phyloP scores from a whole-genome alignment of 345 rosid genomes.

The Salix caprea region DNA sequence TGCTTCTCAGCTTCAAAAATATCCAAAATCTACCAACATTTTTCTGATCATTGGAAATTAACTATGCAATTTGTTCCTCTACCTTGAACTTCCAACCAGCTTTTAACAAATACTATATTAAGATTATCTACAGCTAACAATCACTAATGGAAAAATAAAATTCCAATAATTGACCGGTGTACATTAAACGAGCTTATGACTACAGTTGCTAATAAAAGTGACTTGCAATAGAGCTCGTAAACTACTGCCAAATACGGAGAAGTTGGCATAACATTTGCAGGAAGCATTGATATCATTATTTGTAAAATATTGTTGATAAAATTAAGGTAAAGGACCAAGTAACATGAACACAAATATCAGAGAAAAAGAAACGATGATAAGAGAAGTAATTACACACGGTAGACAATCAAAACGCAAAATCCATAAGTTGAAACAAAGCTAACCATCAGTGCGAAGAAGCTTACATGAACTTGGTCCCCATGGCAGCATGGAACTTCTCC shows the following conservation, averaged over 20 bases:
- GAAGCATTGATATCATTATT: not conserved
- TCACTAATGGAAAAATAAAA: not conserved
- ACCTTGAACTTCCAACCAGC: not conserved
- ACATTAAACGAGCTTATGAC: not conserved
- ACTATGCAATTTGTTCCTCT: not conserved
- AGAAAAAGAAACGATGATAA: not conserved
- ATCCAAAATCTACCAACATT: not conserved
- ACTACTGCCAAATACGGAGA: not conserved
- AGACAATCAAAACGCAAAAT: not conserved
- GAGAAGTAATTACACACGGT: not conserved
- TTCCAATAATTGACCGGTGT: not conserved
- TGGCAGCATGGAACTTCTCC: constrained; percentile 67
- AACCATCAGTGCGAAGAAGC: not conserved
- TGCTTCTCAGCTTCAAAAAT: not conserved
- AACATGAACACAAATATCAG: not conserved
- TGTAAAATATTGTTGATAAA: not conserved
- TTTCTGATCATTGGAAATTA: not conserved
- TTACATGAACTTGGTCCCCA: constrained; percentile 95
- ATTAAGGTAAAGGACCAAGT: not conserved
- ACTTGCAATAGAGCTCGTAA: not conserved
- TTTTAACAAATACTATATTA: not conserved
- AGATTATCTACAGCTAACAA: not conserved
- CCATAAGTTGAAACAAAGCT: not conserved
- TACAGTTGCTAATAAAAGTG: not conserved
- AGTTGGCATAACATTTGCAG: not conserved